phyloP scores from a whole-genome alignment of 148 eudicot species.

The Amaranthus cruentus region DNA sequence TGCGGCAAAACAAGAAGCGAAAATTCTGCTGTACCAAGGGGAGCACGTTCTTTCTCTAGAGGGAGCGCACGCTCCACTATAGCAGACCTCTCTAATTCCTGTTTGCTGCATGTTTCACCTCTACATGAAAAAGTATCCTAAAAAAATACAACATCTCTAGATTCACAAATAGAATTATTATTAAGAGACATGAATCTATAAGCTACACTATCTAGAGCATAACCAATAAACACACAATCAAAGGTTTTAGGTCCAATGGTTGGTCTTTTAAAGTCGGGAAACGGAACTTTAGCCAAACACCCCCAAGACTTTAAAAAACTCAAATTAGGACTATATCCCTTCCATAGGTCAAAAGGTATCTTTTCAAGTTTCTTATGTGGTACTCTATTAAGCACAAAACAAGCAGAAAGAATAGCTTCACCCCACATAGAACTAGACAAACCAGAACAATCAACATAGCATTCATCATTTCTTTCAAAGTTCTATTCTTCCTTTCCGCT shows the following conservation, averaged over 20 bases:
- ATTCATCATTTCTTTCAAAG: not conserved
- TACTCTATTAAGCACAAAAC: not conserved
- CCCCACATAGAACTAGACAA: not conserved
- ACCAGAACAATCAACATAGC: not conserved
- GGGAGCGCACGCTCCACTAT: too few species aligned
- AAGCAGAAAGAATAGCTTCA: not conserved
- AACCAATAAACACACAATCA: not conserved
- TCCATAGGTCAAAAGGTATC: not conserved
- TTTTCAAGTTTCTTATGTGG: not conserved
- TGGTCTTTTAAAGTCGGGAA: not conserved
- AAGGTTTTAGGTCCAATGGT: not conserved
- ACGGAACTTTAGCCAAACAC: not conserved
- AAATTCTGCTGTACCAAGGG: too few species aligned
- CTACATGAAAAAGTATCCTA: not conserved
- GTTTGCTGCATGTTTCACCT: too few species aligned
- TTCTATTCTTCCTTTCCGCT: too few species aligned
- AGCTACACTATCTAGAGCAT: not conserved
- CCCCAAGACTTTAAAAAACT: not conserved
- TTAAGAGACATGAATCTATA: not conserved
- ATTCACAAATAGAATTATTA: not conserved
- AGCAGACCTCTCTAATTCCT: too few species aligned
- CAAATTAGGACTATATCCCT: not conserved
- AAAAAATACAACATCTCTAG: not conserved
- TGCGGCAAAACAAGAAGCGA: too few species aligned
- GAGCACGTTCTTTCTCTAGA: too few species aligned